Evolutionary conservation across 2,329 filamentous ascomycete species (phyloP).

Genomic region (Hymenoscyphus albidus): DNA sequence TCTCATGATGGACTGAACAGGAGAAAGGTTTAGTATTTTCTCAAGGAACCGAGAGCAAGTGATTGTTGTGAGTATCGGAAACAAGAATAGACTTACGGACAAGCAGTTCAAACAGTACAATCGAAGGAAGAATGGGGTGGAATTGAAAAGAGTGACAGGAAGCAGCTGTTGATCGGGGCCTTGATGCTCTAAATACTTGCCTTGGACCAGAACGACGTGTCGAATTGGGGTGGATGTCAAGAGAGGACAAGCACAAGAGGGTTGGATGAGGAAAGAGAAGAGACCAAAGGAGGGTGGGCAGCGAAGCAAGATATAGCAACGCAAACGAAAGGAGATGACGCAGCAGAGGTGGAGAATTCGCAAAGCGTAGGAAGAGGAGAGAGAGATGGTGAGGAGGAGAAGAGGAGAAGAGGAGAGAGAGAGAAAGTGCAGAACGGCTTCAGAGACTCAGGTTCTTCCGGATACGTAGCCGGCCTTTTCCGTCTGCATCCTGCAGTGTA

Average conservation of each 20-base stretch:
- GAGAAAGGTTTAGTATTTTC: not conserved
- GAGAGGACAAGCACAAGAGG: slow-evolving; percentile 2
- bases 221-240: slow-evolving; percentile 16
- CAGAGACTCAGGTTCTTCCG: not conserved
- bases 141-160: slow-evolving; percentile 18
- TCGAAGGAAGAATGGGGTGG: not conserved
- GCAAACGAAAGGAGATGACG: not conserved
- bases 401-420: not conserved
- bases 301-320: slow-evolving; percentile 9
- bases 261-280: slow-evolving; percentile 6
- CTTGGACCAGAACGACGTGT: slow-evolving; percentile 19
- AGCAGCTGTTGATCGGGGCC: slow-evolving; percentile 9
- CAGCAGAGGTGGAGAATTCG: slow-evolving; percentile 7
- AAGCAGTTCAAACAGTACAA: not conserved
- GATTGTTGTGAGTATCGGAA: not conserved
- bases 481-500: not conserved
- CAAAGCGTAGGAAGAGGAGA: slow-evolving; percentile 6
- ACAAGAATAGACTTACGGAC: slow-evolving; percentile 4
- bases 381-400: not conserved
- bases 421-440: not conserved
- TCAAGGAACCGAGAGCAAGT: not conserved
- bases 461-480: not conserved
- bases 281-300: slow-evolving; percentile 12
- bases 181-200: slow-evolving; percentile 7
- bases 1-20: slow-evolving; percentile 30